A percentile compares a stretch with the other conserved stretches of the same genome.
Conservation (phyloP, 352 stramenopile species). For the Globisporangium paroecandrum region DNA sequence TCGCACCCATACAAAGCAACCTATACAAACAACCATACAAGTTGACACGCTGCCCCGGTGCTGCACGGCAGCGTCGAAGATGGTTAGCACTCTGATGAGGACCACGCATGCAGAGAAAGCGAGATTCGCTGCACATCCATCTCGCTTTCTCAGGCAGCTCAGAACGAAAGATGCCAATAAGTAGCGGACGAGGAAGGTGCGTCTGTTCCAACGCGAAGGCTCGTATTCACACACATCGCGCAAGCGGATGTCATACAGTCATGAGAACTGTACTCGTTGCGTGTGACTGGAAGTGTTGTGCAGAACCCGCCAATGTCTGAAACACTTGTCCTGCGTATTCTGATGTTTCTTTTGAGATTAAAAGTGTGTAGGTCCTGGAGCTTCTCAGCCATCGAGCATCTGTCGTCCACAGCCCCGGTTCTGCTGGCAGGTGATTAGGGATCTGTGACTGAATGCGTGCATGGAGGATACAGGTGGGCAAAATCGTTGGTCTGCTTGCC, state of each 20-base stretch:
- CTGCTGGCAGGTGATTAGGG: background rate
- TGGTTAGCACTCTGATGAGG: background rate
- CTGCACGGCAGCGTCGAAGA: constrained; percentile 1
- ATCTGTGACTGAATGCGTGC: constrained; percentile 4
- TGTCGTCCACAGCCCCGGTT: background rate
- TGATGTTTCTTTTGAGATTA: too few relatives aligned
- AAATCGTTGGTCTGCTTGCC: background rate
- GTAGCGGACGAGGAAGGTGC: background rate
- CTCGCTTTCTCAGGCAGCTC: background rate
- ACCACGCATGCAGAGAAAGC: background rate
- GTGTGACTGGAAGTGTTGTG: background rate
- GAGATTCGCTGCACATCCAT: constrained; percentile 2
- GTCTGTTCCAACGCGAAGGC: background rate
- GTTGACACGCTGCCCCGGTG: constrained; percentile 7
- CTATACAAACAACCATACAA: constrained; percentile 7
- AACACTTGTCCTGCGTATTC: background rate
- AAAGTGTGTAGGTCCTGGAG: background rate
- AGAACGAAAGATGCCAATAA: background rate
- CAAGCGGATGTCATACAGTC: too few relatives aligned
- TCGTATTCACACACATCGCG: background rate
- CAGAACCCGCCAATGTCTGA: background rate
- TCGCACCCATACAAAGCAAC: background rate
- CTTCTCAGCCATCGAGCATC: background rate
- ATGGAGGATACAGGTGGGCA: constrained; percentile 3
- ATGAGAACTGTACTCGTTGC: too few relatives aligned